Evolutionary conservation across 2,329 filamentous ascomycete genomes (phyloP), one percentile per base, ranked within the genome.

Genomic region (Ophiostoma himal-ulmi): DNA sequence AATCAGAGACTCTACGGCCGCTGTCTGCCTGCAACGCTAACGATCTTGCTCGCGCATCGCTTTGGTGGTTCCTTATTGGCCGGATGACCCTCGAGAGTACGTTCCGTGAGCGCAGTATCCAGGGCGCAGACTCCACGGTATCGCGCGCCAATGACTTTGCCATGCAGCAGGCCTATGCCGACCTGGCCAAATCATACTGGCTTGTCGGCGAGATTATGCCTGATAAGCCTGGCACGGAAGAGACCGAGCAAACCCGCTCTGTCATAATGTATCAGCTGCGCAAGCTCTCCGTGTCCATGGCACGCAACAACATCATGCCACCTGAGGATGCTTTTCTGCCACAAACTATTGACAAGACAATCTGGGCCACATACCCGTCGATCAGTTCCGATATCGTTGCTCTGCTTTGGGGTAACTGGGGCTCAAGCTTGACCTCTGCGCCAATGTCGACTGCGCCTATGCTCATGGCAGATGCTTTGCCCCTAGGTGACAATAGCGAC

Each of bases 51-150:
- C 86, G 91, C 71, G 89, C 89, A 34, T 89, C 88, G 3, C 82
- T 92, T 0, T 97, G 94, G 94, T 97, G 94, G 94, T 96, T 97
- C 76, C 77, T 96, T 65, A 90, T 88, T 74, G 94, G 93, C 26
- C 89, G 93, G 72, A 87, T 89, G 76, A 88, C 89, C 11, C 83
- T 97, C 68, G 94, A 97, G 78, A 79, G 81, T 14, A 83, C 89
- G 54, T 88, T 96, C 66, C 85, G 92, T 72, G 88, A 87, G 69
- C 85, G 87, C 7, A 84, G 89, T 3, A 48, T 83, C 80, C 60
- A 82, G 85, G 5, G 84, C 88, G 72, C 81, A 10, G 82, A 87
- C 74, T 26, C 72, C 7, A 20, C 72, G 1, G 20, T 68, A 7
- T 62, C 71, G 1, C 81, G 84, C 76, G 81, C 84, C 75, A 84